Base-by-base conservation (phyloP, 2,329 filamentous ascomycete genomes). In the Trichoderma harzianum region DNA sequence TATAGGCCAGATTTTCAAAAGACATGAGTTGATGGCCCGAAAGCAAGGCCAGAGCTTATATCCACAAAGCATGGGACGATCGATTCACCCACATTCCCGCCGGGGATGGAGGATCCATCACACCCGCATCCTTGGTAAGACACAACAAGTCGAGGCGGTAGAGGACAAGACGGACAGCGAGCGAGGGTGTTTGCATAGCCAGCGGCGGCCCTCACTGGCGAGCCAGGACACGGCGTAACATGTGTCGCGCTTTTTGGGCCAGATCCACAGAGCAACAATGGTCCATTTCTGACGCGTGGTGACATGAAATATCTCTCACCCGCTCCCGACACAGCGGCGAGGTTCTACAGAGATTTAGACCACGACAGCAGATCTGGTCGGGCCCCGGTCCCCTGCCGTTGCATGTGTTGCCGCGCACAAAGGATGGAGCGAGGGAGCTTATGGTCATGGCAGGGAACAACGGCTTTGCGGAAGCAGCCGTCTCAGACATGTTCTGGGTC, bases 181-280 rank as follows among this genome's bases (percentile, higher is more conserved):
- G 39, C 16, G 69, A 72, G 63, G 74, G 73, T 70, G 65, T 72
- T 73, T 67, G 74, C 73, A 72, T 72, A 62, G 67, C 26, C 21
- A 57, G 32, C 55, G 34, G 67, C 55, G 61, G 39, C 51, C 28
- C 61, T 32, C 51, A 72, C 66, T 43, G 28, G 71, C 67, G 67
- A 72, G 66, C 26, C 36, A 62, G 21, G 47, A 47, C 61, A 57
- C 72, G 68, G 65, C 47, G 60, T 70, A 67, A 63, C 60, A 51
- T 55, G 57, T 18, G 24, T 21, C 21, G 66, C 57, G 57, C 73
- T 60, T 8, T 43, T 61, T 58, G 71, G 43, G 57, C 26, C 68
- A 63, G 47, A 55, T 60, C 47, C 62, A 67, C 32, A 57, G 36
- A 61, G 63, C 69, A 28, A 26, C 61, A 57, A 32, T 28, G 10